These are phyloP conservation scores for Fusarium oligoseptatum DNA, from an alignment of 2,329 filamentous ascomycete species.

Conservation along the genomic window DNA sequence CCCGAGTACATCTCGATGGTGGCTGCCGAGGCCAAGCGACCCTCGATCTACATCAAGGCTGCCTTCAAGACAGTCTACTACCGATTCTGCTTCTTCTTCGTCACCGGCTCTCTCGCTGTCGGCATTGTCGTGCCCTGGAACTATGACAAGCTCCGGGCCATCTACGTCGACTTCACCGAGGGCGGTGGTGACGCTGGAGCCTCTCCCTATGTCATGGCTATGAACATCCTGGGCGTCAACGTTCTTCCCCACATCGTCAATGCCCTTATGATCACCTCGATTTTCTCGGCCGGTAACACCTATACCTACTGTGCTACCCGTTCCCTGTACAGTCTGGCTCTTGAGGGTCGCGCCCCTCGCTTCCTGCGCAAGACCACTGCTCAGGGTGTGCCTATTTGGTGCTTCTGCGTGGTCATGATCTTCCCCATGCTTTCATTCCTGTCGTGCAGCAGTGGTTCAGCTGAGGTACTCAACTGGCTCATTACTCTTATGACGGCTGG, in stretches of 20 bases:
- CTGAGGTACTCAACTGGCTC: slow-evolving; percentile 66
- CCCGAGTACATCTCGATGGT: slow-evolving; percentile 78
- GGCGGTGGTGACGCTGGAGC: slow-evolving; percentile 62
- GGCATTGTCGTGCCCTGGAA: slow-evolving; percentile 77
- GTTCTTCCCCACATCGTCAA: slow-evolving; percentile 71
- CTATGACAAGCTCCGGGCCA: slow-evolving; percentile 67
- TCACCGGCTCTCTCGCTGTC: slow-evolving; percentile 75
- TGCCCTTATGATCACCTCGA: slow-evolving; percentile 61
- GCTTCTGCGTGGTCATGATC: slow-evolving; percentile 65
- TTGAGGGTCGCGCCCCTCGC: slow-evolving; percentile 62
- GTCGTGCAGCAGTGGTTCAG: slow-evolving; percentile 62
- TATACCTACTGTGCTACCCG: slow-evolving; percentile 66
- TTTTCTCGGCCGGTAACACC: slow-evolving; percentile 63
- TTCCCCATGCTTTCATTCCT: slow-evolving; percentile 68
- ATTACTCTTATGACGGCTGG: slow-evolving; percentile 69
- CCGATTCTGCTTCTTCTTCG: slow-evolving; percentile 78
- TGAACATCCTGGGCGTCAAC: slow-evolving; percentile 65
- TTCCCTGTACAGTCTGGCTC: slow-evolving; percentile 64
- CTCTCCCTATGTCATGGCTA: slow-evolving; percentile 74
- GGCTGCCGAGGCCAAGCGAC: slow-evolving; percentile 76
- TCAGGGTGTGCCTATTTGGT: slow-evolving; percentile 72
- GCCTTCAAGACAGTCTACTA: slow-evolving; percentile 82
- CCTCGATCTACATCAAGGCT: slow-evolving; percentile 72
- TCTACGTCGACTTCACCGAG: slow-evolving; percentile 56
- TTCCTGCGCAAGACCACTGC: slow-evolving; percentile 70